Base-by-base conservation (phyloP, 2,329 filamentous ascomycete species). In the Aaosphaeria arxii region DNA sequence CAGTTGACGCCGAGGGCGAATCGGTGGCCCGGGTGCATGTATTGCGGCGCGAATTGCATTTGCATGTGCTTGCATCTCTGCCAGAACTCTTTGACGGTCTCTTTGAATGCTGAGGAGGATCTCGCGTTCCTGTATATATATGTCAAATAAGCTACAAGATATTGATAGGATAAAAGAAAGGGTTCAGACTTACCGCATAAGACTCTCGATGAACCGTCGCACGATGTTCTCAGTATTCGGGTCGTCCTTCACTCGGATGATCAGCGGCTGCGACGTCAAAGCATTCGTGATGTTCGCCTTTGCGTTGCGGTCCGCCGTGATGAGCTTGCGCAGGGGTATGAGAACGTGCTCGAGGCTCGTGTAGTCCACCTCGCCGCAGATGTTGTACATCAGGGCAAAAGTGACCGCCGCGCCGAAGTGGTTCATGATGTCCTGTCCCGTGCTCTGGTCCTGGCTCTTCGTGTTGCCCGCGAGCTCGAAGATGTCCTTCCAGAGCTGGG, bases 401-500 rank as follows among this genome's bases (percentile, higher is more conserved):
- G 61, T 64, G 9, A 69, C 60, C 6, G 58, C 50, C 6, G 59
- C 52, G 1, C 66, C 67, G 42, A 69, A 69, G 35, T 68, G 63
- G 17, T 61, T 56, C 17, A 64, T 56, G n/a, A 70, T 69, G 24
- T 69, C 63, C 48, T 68, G 64, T 9, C 56, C 61, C 5, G 63
- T 69, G 5, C 45, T 48, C 46, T 67, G 63, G 32, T 66, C 48
- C 41, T 54, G 51, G 44, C 49, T 62, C 32, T 60, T 59, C 4
- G 61, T 61, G 33, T 61, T 62, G 5, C 57, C 58, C 13, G 58
- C 56, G 13, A 66, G 51, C 40, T 69, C 66, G 48, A 70, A 69
- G 9, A 69, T 63, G 33, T 70, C 64, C 45, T 64, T 68, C 88
- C 89, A 94, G 52, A 95, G 88, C 30, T 87, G 83, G 6, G 85